These are phyloP conservation scores for Lichtheimia ornata DNA, from an alignment of 371 early-diverging fungal species.

Conservation along the genomic window DNA sequence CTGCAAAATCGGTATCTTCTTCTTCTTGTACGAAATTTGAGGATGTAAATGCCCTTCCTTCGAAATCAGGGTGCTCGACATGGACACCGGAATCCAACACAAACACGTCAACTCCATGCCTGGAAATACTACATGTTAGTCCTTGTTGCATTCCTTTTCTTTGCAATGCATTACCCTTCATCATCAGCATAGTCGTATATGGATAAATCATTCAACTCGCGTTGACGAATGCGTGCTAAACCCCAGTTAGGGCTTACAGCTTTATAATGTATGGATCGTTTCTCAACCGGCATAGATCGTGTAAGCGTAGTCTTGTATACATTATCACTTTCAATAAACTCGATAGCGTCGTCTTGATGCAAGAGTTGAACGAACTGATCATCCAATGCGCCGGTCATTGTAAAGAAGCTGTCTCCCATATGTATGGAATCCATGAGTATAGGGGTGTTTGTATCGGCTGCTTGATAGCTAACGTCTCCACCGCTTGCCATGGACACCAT, in stretches of 20 bases:
- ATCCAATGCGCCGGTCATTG: constrained; percentile 15
- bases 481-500: constrained; percentile 1
- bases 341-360: constrained; percentile 10
- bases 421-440: constrained; percentile 17
- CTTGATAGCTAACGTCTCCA: constrained; percentile 1
- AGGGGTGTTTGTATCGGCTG: constrained; percentile 1
- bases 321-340: constrained; percentile 24
- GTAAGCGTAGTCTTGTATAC: constrained; percentile 13
- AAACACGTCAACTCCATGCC: constrained; percentile 22
- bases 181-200: constrained; percentile 15
- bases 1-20: constrained; percentile 64
- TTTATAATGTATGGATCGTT: constrained; percentile 1
- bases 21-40: constrained; percentile 50
- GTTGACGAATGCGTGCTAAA: constrained; percentile 17
- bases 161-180: constrained; percentile 12
- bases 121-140: not conserved
- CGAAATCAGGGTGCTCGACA: constrained; percentile 73
- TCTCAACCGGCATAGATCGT: not conserved
- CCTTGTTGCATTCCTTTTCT: not conserved
- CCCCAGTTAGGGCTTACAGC: constrained; percentile 22
- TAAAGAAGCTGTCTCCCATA: constrained; percentile 9
- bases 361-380: constrained; percentile 15
- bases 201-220: not conserved
- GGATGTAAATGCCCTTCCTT: constrained; percentile 69
- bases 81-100: constrained; percentile 62